phyloP scores from a whole-genome alignment of 2,329 filamentous ascomycete species.

The Calonectria henricotiae region DNA sequence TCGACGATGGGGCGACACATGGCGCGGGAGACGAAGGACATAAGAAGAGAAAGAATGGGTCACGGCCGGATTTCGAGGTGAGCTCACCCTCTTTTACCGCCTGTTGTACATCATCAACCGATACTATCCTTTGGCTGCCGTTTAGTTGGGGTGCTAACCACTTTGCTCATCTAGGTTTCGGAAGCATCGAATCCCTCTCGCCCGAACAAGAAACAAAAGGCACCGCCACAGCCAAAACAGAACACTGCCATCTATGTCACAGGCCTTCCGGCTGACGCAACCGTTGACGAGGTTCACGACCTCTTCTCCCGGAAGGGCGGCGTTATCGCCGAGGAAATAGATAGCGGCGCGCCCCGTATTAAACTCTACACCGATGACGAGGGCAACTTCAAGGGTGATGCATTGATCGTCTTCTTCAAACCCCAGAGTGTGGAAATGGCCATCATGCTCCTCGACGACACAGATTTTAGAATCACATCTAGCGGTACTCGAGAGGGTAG shows the following conservation, averaged over 20 bases:
- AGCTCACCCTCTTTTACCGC: constrained; percentile 48
- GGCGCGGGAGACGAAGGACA: constrained; percentile 49
- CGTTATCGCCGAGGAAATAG: constrained; percentile 94
- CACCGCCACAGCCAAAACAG: constrained; percentile 70
- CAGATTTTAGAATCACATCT: constrained; percentile 80
- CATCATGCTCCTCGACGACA: constrained; percentile 85
- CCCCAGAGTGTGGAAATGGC: constrained; percentile 92
- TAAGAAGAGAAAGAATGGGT: constrained; percentile 64
- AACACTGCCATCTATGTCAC: constrained; percentile 97
- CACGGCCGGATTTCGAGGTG: constrained; percentile 62
- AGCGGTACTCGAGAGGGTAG: constrained; percentile 71
- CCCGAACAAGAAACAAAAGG: constrained; percentile 65
- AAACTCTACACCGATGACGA: constrained; percentile 90
- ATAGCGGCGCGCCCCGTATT: constrained; percentile 88
- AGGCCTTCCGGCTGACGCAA: constrained; percentile 85
- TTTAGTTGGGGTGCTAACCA: constrained; percentile 35
- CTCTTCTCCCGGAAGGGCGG: constrained; percentile 89
- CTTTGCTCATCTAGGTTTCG: constrained; percentile 41
- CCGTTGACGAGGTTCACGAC: constrained; percentile 84
- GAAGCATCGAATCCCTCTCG: constrained; percentile 59
- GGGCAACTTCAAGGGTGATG: constrained; percentile 94
- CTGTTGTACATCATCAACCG: neutral
- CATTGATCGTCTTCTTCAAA: constrained; percentile 94
- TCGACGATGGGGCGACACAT: constrained; percentile 49
- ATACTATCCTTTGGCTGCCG: neutral